Base-by-base conservation (phyloP, 768 basidiomycete species). In the Antrodiella citrinella region DNA sequence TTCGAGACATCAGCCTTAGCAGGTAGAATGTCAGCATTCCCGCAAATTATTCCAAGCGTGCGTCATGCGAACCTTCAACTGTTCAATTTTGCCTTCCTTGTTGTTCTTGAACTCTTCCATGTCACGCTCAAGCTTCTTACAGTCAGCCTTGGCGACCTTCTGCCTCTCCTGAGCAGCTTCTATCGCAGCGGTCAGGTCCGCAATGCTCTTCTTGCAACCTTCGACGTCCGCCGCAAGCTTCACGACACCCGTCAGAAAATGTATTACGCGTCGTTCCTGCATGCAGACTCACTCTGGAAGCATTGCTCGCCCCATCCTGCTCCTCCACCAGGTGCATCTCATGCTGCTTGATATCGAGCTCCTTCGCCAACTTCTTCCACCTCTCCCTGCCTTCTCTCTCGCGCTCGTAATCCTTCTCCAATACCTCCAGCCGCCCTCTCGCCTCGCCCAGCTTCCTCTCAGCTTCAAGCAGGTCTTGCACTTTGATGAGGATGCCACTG, bases 91-190 rank as follows among this genome's bases (percentile, higher is more conserved):
- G 44, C 92, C 91, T 46, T 97, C 96, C 65, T 96, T 96, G 71
- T 99, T 94, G 68, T 94, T 86, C 72, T 96, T 94, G 74, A 99
- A 97, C 71, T 98, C 96, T 49, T 80, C 81, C 92, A 99, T 98
- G 64, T 99, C 96, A 59, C 85, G 85, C 68, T 98, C 91, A 20
- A 98, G 81, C 60, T 85, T 89, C 69, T 82, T 83, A 64, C 81
- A 78, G 52, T 97, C 93, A 0, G 74, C 81, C 45, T 83, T 71
- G 0, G 91, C 90, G 4, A 68, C 74, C 60, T 78, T 79, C 64
- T 95, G 89, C 61, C 90, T 90, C 49, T 82, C 73, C 62, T 83
- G 80, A 4, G 91, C 82, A 0, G 69, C 68, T 53, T 81, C 67
- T n/a, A 88, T 68, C 1, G 81, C 78, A 18, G 63, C 62, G 40